Base-by-base conservation (phyloP, 495 filamentous ascomycete genomes). In the Daldinia bambusicola region DNA sequence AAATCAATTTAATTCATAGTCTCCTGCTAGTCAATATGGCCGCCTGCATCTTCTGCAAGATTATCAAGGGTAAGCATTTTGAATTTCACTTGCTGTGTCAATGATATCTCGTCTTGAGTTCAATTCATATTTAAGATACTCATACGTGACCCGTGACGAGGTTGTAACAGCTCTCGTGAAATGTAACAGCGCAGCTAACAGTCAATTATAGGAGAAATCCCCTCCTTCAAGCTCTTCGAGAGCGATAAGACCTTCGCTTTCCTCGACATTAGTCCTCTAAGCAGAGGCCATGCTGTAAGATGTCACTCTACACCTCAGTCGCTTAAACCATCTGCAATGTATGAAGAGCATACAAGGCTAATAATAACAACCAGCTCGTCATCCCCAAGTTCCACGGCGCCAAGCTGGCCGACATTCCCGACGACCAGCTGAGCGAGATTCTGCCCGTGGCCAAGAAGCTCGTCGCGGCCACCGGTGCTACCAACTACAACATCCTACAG, bases 31-130 rank as follows among this genome's bases (percentile, higher is more conserved):
- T 58, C 13, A 75, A 60, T 1, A 75, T 75, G 76, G 85, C 90
- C 20, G 87, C 92, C 50, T 99, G 95, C 75, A 94, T 98, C 79
- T 99, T 99, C 85, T 99, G 95, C 87, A 97, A 92, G 77, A 98
- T 99, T 78, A 91, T 99, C 82, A 97, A 96, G 85, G 95, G 94
- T 91, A 82, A 65, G 79, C 70, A 41, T 14, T 37, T 62, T 43
- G 34, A 9, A n/a, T 38, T 45, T 41, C 43, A 36, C 56, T 16
- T 30, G 20, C 18, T 18, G 22, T 32, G 22, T 30, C n/a, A n/a
- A n/a, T 16, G 26, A 32, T 52, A 26, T 10, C 1, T 26, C n/a
- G 13, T 30, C 20, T 31, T 52, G 50, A 22, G 22, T 48, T 48
- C 8, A 20, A 18, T 16, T 18, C 43, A 18, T 48, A 30, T 51